Evolutionary conservation across 805 yeast genomes (phyloP), one percentile per base, ranked within the genome.

Genomic region (Metschnikowia borealis): DNA sequence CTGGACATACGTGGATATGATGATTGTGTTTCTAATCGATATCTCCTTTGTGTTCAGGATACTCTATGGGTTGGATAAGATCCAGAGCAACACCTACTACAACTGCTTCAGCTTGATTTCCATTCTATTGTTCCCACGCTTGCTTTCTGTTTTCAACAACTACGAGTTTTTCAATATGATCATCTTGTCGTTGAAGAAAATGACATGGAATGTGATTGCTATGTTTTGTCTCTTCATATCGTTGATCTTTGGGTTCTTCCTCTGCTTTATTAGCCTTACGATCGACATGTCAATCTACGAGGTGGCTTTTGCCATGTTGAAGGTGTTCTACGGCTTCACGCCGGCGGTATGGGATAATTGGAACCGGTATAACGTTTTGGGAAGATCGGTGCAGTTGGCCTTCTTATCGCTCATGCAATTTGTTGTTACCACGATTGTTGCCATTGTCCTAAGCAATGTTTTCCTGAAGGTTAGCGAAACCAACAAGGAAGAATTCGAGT

Each of bases 261-360:
- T 80, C 21, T 77, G 81, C 35, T 77, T 80, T 52, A 73, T 80
- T 7, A 70, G 78, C 42, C 66, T 79, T 38, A 79, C 80, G 3
- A 58, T 69, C 11, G 74, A 74, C 46, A 60, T 71, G 35, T 65
- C 73, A 46, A 65, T 77, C 17, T 61, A 66, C 36, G 69, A 74
- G 34, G 79, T 80, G 20, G 76, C 81, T 13, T 79, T 74, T 57
- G 80, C 76, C 51, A 69, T 79, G 69, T 61, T 79, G 41, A 77
- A 78, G 59, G 67, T 80, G 3, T 71, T 80, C 53, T 80, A 79
- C 59, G 84, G 84, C 0, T 80, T 77, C 59, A 80, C 84, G 1
- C 84, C 84, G 0, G 78, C 83, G 0, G 83, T 80, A 3, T 80
- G 84, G 84, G 69, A 71, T 42, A 76, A 74, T 48, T 80, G 84